Base-by-base conservation (phyloP, 768 basidiomycete species). In the Russula abietina region DNA sequence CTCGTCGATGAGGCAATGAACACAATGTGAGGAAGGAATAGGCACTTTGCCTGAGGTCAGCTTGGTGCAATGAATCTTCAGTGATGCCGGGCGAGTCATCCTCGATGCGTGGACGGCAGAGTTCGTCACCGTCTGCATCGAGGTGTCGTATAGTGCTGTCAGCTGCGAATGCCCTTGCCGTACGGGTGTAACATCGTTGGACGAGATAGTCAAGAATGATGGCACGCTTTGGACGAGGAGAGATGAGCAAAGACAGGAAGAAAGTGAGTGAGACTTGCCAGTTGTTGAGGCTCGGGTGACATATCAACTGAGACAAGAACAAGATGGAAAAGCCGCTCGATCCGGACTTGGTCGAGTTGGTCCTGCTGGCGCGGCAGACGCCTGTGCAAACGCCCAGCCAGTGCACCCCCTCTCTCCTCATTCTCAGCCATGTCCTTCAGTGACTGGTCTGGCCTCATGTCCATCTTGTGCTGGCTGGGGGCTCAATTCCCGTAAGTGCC, bases 401-500 rank as follows among this genome's bases (percentile, higher is more conserved):
- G 28, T n/a, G n/a, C n/a, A n/a, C n/a, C n/a, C n/a, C 28, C 28
- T 30, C 51, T 43, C 52, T 22, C 48, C 62, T 55, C 24, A 10
- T 36, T 36, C 59, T 36, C 59, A 14, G 41, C 62, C 54, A 61
- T 69, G 62, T 61, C 69, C 36, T 61, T 84, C 68, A 90, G 88
- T 75, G 83, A 88, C 61, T 57, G 85, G 48, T 71, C 90, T 46
- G 91, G 91, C 11, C 86, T 86, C 67, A 69, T 77, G 3, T 92
- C 89, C 26, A 89, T 93, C 66, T 76, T 70, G 26, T 89, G 83
- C 73, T 94, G 93, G 93, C 74, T 95, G 3, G 83, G 89, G 12
- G 93, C 93, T 2, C 93, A 94, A 72, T 85, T 92, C 69, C 93
- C 93, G 88, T 93, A 73, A 79, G 89, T 83, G 4, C 2, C 17